Evolutionary conservation across 306 rosid species (phyloP).

Genomic region (Geum urbanum): DNA sequence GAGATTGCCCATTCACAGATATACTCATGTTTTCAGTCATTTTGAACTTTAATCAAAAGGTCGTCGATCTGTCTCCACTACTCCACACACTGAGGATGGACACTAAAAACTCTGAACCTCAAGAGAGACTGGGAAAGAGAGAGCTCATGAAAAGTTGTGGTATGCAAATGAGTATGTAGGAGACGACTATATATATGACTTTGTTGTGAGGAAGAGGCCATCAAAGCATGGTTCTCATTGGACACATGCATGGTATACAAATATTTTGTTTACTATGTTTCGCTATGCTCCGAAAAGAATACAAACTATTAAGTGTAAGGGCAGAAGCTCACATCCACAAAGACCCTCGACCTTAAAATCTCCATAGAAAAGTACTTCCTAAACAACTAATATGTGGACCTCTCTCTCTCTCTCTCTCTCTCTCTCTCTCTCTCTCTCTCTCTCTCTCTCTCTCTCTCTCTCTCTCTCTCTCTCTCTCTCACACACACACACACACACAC

Average conservation of each 20-base stretch:
- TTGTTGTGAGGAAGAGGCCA: conserved; percentile 10
- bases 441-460: conserved; percentile 24
- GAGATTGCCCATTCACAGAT: conserved; percentile 86
- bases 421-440: conserved; percentile 31
- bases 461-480: conserved; percentile 36
- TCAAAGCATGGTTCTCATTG: not conserved
- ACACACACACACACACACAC: no score
- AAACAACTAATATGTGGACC: conserved; percentile 56
- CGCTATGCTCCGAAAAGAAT: conserved; percentile 29
- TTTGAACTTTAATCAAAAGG: not conserved
- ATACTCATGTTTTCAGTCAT: conserved; percentile 58
- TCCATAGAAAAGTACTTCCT: conserved; percentile 53
- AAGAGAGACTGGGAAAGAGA: conserved; percentile 21
- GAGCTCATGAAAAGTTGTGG: conserved; percentile 21
- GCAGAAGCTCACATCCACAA: conserved; percentile 70
- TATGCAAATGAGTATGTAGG: conserved; percentile 47
- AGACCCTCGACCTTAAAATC: conserved; percentile 77
- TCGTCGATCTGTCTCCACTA: not conserved
- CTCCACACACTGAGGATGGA: not conserved
- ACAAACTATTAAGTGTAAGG: conserved; percentile 36
- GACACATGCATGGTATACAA: not conserved
- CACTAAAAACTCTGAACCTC: not conserved
- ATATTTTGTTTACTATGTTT: conserved; percentile 25
- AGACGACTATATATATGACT: conserved; percentile 48
- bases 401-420: conserved; percentile 27